phyloP scores from a whole-genome alignment of 352 stramenopile species.

The Pythium pectinolyticum region DNA sequence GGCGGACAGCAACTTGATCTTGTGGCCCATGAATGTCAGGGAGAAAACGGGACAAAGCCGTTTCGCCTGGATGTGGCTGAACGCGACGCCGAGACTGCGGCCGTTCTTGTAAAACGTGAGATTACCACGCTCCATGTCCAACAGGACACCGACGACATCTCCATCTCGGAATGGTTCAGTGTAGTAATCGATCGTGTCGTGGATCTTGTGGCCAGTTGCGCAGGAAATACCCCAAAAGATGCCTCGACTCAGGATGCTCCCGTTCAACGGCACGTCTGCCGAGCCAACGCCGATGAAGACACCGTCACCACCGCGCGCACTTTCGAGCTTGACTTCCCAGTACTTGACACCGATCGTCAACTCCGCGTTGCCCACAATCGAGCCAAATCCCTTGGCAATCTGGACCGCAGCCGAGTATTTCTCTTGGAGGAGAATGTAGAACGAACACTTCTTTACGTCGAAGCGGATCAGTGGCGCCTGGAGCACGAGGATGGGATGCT shows the following conservation, averaged over 20 bases:
- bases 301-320: constrained; percentile 51
- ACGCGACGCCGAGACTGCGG: constrained; percentile 70
- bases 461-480: constrained; percentile 66
- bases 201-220: constrained; percentile 75
- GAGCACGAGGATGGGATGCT: constrained; percentile 74
- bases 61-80: constrained; percentile 57
- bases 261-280: constrained; percentile 53
- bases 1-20: constrained; percentile 59
- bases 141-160: constrained; percentile 69
- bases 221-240: constrained; percentile 79
- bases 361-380: constrained; percentile 57
- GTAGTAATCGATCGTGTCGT: constrained; percentile 76
- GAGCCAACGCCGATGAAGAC: constrained; percentile 72
- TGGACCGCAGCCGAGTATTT: constrained; percentile 51
- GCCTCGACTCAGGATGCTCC: constrained; percentile 53
- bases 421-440: constrained; percentile 56
- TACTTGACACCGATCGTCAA: constrained; percentile 75
- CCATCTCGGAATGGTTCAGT: constrained; percentile 67
- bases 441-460: constrained; percentile 61
- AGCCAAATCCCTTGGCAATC: constrained; percentile 60
- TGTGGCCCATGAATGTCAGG: constrained; percentile 66
- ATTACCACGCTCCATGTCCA: constrained; percentile 74
- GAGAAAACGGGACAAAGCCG: constrained; percentile 69
- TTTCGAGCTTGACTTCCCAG: constrained; percentile 73
- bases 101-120: constrained; percentile 84